These are phyloP conservation scores for Hebeloma cylindrosporum DNA, from an alignment of 768 basidiomycete genomes.

Conservation along the genomic window DNA sequence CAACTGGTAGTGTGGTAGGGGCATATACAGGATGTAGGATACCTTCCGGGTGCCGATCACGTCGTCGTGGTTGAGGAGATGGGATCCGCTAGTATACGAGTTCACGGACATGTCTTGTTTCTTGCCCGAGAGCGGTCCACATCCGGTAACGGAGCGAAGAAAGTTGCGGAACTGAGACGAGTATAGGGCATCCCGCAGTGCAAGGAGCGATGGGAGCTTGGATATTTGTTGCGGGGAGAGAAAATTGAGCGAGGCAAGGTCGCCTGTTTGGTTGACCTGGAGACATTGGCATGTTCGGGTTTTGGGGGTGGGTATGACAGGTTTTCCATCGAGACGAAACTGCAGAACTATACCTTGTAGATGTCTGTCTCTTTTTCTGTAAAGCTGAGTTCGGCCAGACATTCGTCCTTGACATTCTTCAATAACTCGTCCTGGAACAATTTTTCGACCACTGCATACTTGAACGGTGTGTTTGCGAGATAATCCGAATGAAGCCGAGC, in stretches of 20 bases:
- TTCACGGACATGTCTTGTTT: constrained; percentile 97
- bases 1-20: constrained; percentile 64
- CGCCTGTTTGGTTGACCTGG: constrained; percentile 96
- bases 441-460: constrained; percentile 76
- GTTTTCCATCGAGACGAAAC: neutral
- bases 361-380: constrained; percentile 97
- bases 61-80: constrained; percentile 97
- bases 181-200: constrained; percentile 90
- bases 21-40: constrained; percentile 97
- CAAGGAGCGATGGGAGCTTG: constrained; percentile 75
- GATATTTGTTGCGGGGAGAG: constrained; percentile 76
- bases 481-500: constrained; percentile 59
- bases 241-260: constrained; percentile 90
- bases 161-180: constrained; percentile 79
- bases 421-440: constrained; percentile 86
- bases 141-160: constrained; percentile 84
- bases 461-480: constrained; percentile 65
- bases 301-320: neutral
- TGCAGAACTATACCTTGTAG: constrained; percentile 70
- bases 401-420: constrained; percentile 80
- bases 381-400: constrained; percentile 74
- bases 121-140: constrained; percentile 84
- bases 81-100: constrained; percentile 87
- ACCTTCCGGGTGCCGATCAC: constrained; percentile 93
- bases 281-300: neutral